A percentile compares a stretch with the other conserved stretches of the same genome.
These are phyloP conservation scores for Mycena sp. DNA, from an alignment of 1,284 basidiomycete species.

Conservation along the genomic window DNA sequence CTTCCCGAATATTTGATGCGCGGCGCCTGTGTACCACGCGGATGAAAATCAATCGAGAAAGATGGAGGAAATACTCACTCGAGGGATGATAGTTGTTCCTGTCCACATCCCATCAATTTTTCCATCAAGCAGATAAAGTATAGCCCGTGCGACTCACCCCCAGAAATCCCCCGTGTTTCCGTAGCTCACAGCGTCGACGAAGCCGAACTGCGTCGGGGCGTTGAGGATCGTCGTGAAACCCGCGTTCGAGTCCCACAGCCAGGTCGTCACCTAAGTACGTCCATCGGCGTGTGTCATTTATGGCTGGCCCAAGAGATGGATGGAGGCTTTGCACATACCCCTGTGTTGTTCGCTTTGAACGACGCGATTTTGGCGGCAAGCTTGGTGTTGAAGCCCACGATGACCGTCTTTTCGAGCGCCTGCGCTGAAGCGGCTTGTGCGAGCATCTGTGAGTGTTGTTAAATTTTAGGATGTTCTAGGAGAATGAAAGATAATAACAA, in stretches of 20 bases:
- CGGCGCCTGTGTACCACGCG: conserved; percentile 8
- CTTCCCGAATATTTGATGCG: conserved; percentile 39
- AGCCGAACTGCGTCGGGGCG: conserved; percentile 59
- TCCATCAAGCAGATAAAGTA: background rate
- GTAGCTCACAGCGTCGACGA: conserved; percentile 59
- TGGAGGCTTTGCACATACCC: conserved; percentile 43
- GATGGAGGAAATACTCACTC: conserved; percentile 43
- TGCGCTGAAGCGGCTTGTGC: conserved; percentile 51
- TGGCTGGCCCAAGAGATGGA: background rate
- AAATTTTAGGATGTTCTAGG: background rate
- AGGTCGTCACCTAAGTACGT: conserved; percentile 53
- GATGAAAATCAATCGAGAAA: background rate
- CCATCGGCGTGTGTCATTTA: background rate
- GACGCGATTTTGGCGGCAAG: conserved; percentile 49
- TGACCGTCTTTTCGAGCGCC: conserved; percentile 56
- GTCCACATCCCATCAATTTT: background rate
- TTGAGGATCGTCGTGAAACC: conserved; percentile 62
- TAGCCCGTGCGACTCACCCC: conserved; percentile 49
- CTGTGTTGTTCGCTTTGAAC: conserved; percentile 54
- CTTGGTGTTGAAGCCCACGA: conserved; percentile 59
- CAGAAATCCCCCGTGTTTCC: conserved; percentile 62
- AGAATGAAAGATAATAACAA: conserved; percentile 13
- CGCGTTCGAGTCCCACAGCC: conserved; percentile 60
- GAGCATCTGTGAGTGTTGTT: conserved; percentile 53
- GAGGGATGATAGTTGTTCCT: conserved; percentile 61